phyloP scores from a whole-genome alignment of 331 rosid genomes.

The Arachis monticola region DNA sequence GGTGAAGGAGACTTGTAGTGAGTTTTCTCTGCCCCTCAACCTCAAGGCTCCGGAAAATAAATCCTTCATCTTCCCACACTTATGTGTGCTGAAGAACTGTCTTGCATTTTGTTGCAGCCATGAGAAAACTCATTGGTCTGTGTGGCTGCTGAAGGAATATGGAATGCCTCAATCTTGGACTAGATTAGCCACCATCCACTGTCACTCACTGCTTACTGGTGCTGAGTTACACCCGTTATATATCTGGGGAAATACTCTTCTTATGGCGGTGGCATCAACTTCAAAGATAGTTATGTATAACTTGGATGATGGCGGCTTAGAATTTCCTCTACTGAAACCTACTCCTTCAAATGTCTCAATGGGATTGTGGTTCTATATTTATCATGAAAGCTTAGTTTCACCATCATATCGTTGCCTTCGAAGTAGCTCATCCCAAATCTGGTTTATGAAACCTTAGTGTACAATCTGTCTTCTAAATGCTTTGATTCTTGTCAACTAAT shows the following conservation, averaged over 20 bases:
- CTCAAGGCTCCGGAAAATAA: neutral
- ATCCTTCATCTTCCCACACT: neutral
- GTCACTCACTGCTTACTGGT: no score
- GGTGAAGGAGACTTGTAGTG: slow-evolving; percentile 6
- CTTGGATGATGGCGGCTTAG: neutral
- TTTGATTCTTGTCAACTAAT: no score
- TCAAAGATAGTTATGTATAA: neutral
- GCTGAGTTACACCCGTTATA: neutral
- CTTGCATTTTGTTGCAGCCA: neutral
- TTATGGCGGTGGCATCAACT: neutral
- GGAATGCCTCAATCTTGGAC: neutral
- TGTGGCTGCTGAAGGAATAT: slow-evolving; percentile 1
- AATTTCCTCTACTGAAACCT: neutral
- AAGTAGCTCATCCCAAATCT: no score
- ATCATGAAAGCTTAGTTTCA: slow-evolving; percentile 34
- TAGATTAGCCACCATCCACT: neutral
- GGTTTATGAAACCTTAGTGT: no score
- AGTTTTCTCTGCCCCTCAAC: neutral
- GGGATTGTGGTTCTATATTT: neutral
- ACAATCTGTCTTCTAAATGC: no score
- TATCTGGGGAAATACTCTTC: neutral
- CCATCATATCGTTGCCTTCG: neutral
- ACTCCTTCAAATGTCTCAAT: no score
- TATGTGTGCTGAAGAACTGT: neutral
- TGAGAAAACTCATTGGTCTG: neutral